Percentiles rank a stretch among this genome's conserved stretches.
Conservation (phyloP, 345 rosid genomes). For the Melaleuca quinquenervia region DNA sequence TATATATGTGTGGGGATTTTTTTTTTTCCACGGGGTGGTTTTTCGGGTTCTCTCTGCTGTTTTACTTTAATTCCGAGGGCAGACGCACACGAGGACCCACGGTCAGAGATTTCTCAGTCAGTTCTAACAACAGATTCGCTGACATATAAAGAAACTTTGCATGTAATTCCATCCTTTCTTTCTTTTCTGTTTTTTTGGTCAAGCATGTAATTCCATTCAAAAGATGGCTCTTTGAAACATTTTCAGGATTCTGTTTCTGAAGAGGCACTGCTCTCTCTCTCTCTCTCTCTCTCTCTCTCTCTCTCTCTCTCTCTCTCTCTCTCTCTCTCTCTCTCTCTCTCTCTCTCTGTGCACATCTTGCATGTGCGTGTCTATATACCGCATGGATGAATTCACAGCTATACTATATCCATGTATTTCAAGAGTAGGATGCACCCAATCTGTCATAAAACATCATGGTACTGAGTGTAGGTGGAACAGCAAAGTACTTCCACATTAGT, state of each 20-base stretch:
- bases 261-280: neutral
- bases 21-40: neutral
- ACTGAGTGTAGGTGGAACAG: neutral
- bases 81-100: neutral
- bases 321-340: neutral
- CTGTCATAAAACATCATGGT: neutral
- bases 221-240: neutral
- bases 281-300: neutral
- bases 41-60: neutral
- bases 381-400: neutral
- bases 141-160: conserved; percentile 1
- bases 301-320: neutral
- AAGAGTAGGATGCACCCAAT: neutral
- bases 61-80: neutral
- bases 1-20: neutral
- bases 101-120: neutral
- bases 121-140: conserved; percentile 5
- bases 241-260: neutral
- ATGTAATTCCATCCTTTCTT: neutral
- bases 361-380: neutral
- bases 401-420: neutral
- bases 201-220: neutral
- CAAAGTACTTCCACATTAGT: neutral
- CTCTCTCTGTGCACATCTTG: neutral
- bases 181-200: no score